Evolutionary conservation across 441 rosid species (phyloP), one percentile per base, ranked within the genome.

Genomic region (Populus hybrid): DNA sequence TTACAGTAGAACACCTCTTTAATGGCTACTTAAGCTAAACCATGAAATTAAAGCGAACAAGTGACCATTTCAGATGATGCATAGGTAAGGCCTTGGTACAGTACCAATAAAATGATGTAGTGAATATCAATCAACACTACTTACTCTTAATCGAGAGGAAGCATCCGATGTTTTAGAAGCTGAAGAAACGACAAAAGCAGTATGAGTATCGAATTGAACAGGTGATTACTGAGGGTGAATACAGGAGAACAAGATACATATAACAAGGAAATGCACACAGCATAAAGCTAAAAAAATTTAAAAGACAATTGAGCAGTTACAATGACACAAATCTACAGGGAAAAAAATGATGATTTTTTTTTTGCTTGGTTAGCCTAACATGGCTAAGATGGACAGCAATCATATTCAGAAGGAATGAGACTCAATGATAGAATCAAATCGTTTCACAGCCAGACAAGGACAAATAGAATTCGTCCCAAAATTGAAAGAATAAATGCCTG

Each of bases 131-230:
- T 32, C 11, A 46, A 32, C 7, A 76, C 28, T 72, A 77, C 86
- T 77, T 81, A 83, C 88, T 76, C 71, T 76, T 35, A 40, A 46
- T 28, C n/a, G 71, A 40, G 84, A 75, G 36, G 82, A 78, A 80
- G 65, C 72, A 11, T 80, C 79, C 59, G 32, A 64, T 50, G 40
- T 69, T 74, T 81, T 73, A 54, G 78, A 73, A 73, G 42, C 88
- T 86, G 88, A 69, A 78, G 14, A 82, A 65, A 73, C 32, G 10
- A 50, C 23, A n/a, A 72, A 36, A 70, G 69, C 63, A 80, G 35
- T 23, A 78, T n/a, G 11, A 30, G 16, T 23, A 57, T 57, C 66
- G 16, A 28, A 54, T 1, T 1, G 61, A 54, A 16, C 61, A 54
- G 61, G 61, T 54, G 21, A 16, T 54, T 54, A 16, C n/a, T 50